Evolutionary conservation across 306 rosid species (phyloP).

Genomic region (Vigna nakashimae): DNA sequence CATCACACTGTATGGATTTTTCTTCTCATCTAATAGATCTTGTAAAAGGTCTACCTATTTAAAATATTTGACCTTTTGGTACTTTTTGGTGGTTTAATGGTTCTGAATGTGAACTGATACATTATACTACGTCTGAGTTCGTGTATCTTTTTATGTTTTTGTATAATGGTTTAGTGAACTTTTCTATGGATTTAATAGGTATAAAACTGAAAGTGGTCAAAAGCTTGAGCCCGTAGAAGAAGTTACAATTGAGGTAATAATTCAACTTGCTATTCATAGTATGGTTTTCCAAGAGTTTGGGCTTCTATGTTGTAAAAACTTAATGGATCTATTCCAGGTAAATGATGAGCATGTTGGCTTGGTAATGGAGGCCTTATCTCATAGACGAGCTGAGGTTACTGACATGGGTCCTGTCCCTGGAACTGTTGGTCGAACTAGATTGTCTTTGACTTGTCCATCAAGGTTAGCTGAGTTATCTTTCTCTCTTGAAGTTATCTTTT

Average conservation of each 20-base stretch:
- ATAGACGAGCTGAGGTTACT: slow-evolving; percentile 85
- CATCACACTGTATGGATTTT: slow-evolving; percentile 19
- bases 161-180: slow-evolving; percentile 24
- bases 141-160: background rate
- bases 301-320: slow-evolving; percentile 1
- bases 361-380: slow-evolving; percentile 97
- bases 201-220: slow-evolving; percentile 73
- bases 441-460: slow-evolving; percentile 91
- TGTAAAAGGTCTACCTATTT: slow-evolving; percentile 30
- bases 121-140: slow-evolving; percentile 5
- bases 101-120: slow-evolving; percentile 30
- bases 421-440: slow-evolving; percentile 79
- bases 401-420: slow-evolving; percentile 99
- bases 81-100: slow-evolving; percentile 12
- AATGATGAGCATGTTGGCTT: slow-evolving; percentile 96
- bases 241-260: slow-evolving; percentile 88
- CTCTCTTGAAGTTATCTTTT: slow-evolving; percentile 30
- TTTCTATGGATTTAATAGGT: slow-evolving; percentile 68
- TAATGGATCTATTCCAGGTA: slow-evolving; percentile 59
- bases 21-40: slow-evolving; percentile 23
- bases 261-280: slow-evolving; percentile 23
- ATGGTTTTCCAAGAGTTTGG: slow-evolving; percentile 36
- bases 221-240: slow-evolving; percentile 97
- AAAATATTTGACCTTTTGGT: slow-evolving; percentile 32
- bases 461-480: slow-evolving; percentile 59